These are phyloP conservation scores for Trametes coccinea DNA, from an alignment of 768 basidiomycete species.

Conservation along the genomic window DNA sequence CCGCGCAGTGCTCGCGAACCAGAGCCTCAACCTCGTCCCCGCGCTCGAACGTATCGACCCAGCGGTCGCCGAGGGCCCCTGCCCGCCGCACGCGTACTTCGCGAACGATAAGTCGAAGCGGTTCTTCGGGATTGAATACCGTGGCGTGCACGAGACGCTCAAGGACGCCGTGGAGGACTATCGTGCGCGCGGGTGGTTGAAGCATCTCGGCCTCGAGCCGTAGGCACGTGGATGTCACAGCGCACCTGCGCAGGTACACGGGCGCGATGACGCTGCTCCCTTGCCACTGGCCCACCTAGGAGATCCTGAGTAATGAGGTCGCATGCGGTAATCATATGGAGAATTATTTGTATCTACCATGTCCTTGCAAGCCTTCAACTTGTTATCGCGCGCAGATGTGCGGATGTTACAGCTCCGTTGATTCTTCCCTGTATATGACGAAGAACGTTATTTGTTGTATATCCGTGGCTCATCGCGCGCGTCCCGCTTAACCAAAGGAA, in stretches of 20 bases:
- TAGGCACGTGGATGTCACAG: not conserved
- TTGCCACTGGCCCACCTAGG: too few relatives aligned
- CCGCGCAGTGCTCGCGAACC: not conserved
- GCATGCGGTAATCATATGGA: too few relatives aligned
- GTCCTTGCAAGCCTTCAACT: too few relatives aligned
- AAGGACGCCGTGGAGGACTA: conserved; percentile 26
- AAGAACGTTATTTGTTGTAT: too few relatives aligned
- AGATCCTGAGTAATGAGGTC: too few relatives aligned
- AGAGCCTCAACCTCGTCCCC: not conserved
- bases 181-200: conserved; percentile 26
- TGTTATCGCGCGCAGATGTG: not conserved
- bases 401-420: too few relatives aligned
- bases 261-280: too few relatives aligned
- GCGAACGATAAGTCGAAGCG: conserved; percentile 31
- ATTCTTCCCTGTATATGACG: too few relatives aligned
- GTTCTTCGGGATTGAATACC: conserved; percentile 26
- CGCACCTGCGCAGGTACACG: too few relatives aligned
- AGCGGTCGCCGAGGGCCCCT: not conserved
- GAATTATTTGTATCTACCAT: too few relatives aligned
- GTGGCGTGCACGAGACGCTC: conserved; percentile 19
- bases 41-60: not conserved
- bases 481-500: not conserved
- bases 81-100: not conserved
- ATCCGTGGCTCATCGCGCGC: not conserved
- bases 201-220: not conserved